Evolutionary conservation across 2,329 filamentous ascomycete genomes (phyloP), one percentile per base, ranked within the genome.

Genomic region (Exophiala sp.): DNA sequence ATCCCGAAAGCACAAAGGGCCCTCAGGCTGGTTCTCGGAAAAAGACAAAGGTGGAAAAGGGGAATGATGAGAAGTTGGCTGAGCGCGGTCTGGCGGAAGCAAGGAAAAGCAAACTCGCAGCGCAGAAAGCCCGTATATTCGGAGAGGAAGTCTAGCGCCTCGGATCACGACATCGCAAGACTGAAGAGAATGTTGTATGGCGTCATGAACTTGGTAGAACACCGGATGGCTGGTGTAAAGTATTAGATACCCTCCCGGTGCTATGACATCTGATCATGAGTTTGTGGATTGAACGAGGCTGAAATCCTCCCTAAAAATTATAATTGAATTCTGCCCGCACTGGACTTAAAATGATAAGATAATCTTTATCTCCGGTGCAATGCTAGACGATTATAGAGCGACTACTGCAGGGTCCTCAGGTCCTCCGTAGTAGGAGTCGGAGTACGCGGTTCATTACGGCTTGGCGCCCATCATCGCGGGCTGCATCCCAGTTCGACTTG

Each of bases 21-120:
- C 57, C 58, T 18, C 58, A 61, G 38, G 47, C 46, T 27, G 58
- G 58, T n/a, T 42, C 55, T 30, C 53, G 53, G 14, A 61, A 61
- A 30, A 57, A 52, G 37, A 39, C 52, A 19, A 59, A 55, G 23
- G 44, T 53, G 7, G 52, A 39, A 22, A 45, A 53, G 13, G 47
- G 13, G 32, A 50, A 50, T 13, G 43, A 55, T 43, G 48, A 43
- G 18, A 52, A 58, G 39, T 32, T 43, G 2, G 45, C 44, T n/a
- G 56, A 48, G 18, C 46, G 37, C 10, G 43, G 46, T 13, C 22
- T 32, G 21, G 39, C 37, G 21, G 41, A 52, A 34, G 47, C 22
- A 19, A 44, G 56, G 8, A 58, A 60, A 47, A 54, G 44, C 39
- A 58, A 56, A 46, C 35, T 59, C 18, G 49, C 57, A 9, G 50